These are phyloP conservation scores for Pythium phragmitis DNA, from an alignment of 352 stramenopile genomes.

Conservation along the genomic window DNA sequence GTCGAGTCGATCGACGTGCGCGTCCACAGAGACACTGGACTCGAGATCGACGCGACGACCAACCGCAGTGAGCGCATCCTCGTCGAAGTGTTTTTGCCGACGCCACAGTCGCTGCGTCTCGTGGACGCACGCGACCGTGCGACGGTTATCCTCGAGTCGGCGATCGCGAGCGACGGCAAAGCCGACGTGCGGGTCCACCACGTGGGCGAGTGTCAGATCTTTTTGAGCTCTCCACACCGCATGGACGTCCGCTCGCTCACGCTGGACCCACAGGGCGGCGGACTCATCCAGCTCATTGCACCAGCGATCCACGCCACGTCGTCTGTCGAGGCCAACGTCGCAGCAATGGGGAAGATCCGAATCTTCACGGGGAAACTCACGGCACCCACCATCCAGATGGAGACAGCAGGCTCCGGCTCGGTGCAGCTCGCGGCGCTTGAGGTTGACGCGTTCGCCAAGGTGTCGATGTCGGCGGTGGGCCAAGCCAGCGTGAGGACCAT, in stretches of 20 bases:
- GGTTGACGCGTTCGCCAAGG: neutral
- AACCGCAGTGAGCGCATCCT: conserved; percentile 5
- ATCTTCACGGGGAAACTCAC: conserved; percentile 8
- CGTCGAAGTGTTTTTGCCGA: conserved; percentile 16
- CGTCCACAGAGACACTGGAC: conserved; percentile 16
- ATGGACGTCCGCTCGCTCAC: conserved; percentile 13
- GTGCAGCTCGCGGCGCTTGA: conserved; percentile 3
- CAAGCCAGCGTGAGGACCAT: conserved; percentile 4
- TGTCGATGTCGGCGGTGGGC: neutral
- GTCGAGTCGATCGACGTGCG: conserved; percentile 13
- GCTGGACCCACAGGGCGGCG: conserved; percentile 11
- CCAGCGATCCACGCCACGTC: neutral
- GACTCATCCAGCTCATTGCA: conserved; percentile 15
- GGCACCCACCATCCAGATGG: neutral
- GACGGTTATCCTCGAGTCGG: conserved; percentile 11
- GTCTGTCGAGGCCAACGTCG: neutral
- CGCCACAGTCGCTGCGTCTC: neutral
- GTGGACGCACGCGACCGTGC: conserved; percentile 7
- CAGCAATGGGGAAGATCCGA: neutral
- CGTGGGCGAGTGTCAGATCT: conserved; percentile 15
- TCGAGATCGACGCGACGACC: conserved; percentile 8
- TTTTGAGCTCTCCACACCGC: neutral
- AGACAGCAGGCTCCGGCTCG: conserved; percentile 9
- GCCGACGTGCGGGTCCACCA: conserved; percentile 14
- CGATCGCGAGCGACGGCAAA: conserved; percentile 5